Evolutionary conservation across 306 rosid genomes (phyloP).

Genomic region (Prunus dulcis): DNA sequence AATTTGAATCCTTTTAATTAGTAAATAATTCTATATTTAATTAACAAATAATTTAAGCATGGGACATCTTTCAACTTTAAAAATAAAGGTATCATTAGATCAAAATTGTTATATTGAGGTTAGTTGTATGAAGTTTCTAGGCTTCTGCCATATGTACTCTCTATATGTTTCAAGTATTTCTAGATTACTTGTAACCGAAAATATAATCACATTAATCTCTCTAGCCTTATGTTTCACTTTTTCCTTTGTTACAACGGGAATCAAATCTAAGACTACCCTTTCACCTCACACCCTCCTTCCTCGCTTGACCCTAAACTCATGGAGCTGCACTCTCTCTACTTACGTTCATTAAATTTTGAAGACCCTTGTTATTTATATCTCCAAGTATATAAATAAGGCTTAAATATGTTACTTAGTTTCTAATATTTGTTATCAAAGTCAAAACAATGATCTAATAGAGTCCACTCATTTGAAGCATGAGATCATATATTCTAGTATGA

Average conservation of each 20-base stretch:
- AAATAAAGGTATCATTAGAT: too few species aligned
- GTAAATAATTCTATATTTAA: too few species aligned
- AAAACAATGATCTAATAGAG: slow-evolving; percentile 20
- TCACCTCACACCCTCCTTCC: neutral
- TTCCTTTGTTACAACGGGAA: neutral
- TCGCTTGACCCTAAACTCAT: neutral
- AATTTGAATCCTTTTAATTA: too few species aligned
- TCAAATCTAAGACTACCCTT: neutral
- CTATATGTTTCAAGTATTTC: too few species aligned
- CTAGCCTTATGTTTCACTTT: too few species aligned
- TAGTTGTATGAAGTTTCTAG: too few species aligned
- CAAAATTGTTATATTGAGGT: too few species aligned
- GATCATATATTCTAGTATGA: slow-evolving; percentile 4
- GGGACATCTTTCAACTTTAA: too few species aligned
- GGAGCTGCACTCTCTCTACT: neutral
- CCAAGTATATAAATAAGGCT: neutral
- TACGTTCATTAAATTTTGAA: neutral
- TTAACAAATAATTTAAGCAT: too few species aligned
- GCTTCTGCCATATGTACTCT: too few species aligned
- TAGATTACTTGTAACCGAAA: too few species aligned
- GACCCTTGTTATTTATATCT: neutral
- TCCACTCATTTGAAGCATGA: slow-evolving; percentile 25
- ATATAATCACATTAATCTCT: too few species aligned
- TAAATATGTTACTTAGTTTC: neutral
- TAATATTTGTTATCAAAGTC: neutral